These are phyloP conservation scores for Amniculicola lignicola DNA, from an alignment of 495 filamentous ascomycete species.

Conservation along the genomic window DNA sequence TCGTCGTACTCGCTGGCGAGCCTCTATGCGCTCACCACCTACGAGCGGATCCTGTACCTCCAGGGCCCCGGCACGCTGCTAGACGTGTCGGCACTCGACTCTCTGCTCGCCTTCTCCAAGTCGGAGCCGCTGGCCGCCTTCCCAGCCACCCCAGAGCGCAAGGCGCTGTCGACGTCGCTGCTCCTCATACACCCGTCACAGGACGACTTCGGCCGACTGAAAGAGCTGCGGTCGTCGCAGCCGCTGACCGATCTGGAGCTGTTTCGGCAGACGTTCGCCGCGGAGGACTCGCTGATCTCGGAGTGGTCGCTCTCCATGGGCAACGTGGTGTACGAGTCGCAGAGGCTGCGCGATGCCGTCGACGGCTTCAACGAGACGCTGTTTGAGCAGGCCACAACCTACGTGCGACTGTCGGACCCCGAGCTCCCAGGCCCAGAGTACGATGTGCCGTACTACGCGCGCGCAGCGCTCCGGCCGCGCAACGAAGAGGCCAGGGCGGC, in stretches of 20 bases:
- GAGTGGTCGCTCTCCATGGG: conserved; percentile 31
- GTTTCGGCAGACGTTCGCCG: conserved; percentile 34
- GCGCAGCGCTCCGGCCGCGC: conserved; percentile 41
- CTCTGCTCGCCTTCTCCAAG: conserved; percentile 43
- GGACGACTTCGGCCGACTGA: conserved; percentile 23
- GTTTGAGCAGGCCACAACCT: conserved; percentile 42
- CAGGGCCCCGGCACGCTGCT: conserved; percentile 45
- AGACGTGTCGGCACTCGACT: conserved; percentile 44
- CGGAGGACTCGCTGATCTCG: conserved; percentile 30
- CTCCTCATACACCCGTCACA: conserved; percentile 39
- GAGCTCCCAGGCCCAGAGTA: conserved; percentile 49
- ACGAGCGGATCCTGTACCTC: conserved; percentile 45
- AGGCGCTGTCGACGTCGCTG: conserved; percentile 31
- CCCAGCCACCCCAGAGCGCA: conserved; percentile 35
- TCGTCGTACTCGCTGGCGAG: conserved; percentile 43
- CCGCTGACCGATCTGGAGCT: conserved; percentile 35
- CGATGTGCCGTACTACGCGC: conserved; percentile 40
- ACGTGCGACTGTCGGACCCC: conserved; percentile 46
- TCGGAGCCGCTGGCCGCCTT: conserved; percentile 37
- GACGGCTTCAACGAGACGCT: conserved; percentile 43
- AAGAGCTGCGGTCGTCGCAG: conserved; percentile 12
- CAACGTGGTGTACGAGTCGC: conserved; percentile 33
- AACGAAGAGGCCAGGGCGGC: conserved; percentile 44
- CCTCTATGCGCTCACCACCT: conserved; percentile 43
- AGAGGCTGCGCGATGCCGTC: conserved; percentile 21